phyloP scores from a whole-genome alignment of 2,329 filamentous ascomycete genomes.

The Xylariaceae sp. region DNA sequence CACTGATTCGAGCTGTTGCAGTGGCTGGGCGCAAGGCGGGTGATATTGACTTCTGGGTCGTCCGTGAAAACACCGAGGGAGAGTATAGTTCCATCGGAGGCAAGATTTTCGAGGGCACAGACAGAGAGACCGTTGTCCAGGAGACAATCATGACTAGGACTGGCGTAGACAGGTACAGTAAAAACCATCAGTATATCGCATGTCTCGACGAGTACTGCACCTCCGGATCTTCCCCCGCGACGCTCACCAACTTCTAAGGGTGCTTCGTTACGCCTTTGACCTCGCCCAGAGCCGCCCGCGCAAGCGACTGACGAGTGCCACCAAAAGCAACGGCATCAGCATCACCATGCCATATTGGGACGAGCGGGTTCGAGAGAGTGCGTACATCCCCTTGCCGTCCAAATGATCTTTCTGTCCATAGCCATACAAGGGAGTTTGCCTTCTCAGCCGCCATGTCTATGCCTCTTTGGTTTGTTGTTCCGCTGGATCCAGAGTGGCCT shows the following conservation, averaged over 20 bases:
- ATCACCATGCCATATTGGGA: constrained; percentile 73
- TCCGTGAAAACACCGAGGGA: constrained; percentile 69
- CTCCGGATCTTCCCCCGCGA: too few species aligned
- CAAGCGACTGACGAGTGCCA: constrained; percentile 67
- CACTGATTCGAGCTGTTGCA: too few species aligned
- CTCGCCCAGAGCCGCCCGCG: constrained; percentile 59
- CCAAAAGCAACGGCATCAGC: constrained; percentile 67
- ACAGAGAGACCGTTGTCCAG: constrained; percentile 65
- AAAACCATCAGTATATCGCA: too few species aligned
- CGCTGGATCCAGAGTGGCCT: too few species aligned
- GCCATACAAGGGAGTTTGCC: too few species aligned
- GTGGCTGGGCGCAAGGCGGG: constrained; percentile 58
- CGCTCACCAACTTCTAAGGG: too few species aligned
- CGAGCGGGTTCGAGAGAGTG: constrained; percentile 58
- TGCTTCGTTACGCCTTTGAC: constrained; percentile 67
- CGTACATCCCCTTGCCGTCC: too few species aligned
- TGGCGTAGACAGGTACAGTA: constrained; percentile 61
- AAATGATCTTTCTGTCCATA: too few species aligned
- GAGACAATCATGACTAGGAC: constrained; percentile 65
- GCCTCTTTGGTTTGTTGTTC: too few species aligned
- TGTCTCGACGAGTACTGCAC: too few species aligned
- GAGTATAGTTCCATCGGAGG: constrained; percentile 69
- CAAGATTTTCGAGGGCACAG: constrained; percentile 61
- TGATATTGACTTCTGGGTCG: constrained; percentile 68
- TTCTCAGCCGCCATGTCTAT: too few species aligned